A percentile compares a stretch with the other conserved stretches of the same genome.
Evolutionary conservation across 2,329 filamentous ascomycete species (phyloP).

Genomic region (Fusarium agapanthi): DNA sequence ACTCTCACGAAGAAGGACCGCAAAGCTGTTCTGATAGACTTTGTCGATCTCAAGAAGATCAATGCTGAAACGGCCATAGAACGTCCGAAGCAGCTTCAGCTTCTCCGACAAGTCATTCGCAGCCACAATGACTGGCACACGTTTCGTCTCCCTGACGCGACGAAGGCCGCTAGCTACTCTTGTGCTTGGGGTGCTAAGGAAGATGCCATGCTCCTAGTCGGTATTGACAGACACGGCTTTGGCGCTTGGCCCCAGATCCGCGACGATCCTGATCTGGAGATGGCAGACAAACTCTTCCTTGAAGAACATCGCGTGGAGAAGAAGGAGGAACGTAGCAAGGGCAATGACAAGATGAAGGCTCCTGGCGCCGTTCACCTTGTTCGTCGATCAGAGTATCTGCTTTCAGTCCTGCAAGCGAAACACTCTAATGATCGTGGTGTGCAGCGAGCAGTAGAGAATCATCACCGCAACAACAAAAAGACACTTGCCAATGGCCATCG

Average conservation of each 20-base stretch:
- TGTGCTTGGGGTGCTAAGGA: constrained; percentile 93
- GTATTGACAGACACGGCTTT: constrained; percentile 92
- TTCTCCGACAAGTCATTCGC: constrained; percentile 79
- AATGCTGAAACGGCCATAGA: constrained; percentile 97
- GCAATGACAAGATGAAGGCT: constrained; percentile 82
- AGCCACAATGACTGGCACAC: constrained; percentile 74
- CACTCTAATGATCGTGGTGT: constrained; percentile 80
- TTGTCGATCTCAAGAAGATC: constrained; percentile 89
- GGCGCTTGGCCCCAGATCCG: constrained; percentile 95
- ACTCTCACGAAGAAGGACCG: constrained; percentile 94
- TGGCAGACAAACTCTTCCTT: constrained; percentile 91
- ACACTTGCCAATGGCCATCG: constrained; percentile 67
- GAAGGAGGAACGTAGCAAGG: constrained; percentile 88
- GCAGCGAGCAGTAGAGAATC: constrained; percentile 86
- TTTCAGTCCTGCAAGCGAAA: constrained; percentile 91
- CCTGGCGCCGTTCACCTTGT: constrained; percentile 98
- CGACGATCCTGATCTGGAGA: constrained; percentile 85
- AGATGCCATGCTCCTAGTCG: constrained; percentile 96
- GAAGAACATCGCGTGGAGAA: constrained; percentile 99
- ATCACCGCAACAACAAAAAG: constrained; percentile 95
- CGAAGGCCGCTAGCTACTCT: constrained; percentile 89
- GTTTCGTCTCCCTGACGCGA: constrained; percentile 90
- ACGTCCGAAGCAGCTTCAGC: constrained; percentile 85
- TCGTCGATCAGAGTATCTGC: constrained; percentile 90
- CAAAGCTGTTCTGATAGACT: constrained; percentile 96